phyloP scores from a whole-genome alignment of 768 basidiomycete genomes.

The Xerocomellus intermedius region DNA sequence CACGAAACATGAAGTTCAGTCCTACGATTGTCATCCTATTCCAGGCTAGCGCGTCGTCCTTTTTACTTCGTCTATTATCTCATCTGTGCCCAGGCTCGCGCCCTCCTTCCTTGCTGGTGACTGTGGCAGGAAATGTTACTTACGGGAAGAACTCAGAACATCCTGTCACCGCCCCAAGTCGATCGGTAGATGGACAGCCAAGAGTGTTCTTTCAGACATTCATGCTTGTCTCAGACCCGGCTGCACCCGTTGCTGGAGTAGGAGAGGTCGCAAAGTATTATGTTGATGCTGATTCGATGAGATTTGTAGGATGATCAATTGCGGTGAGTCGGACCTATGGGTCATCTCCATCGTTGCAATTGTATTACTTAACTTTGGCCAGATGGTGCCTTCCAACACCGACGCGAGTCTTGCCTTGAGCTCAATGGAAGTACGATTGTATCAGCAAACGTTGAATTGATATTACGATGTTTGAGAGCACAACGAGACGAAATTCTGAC shows the following conservation, averaged over 20 bases:
- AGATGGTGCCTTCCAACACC: not conserved
- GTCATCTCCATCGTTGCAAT: not conserved
- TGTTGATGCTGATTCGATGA: constrained; percentile 71
- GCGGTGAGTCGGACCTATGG: not conserved
- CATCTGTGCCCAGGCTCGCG: constrained; percentile 53
- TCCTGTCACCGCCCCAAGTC: constrained; percentile 45
- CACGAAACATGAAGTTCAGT: constrained; percentile 83
- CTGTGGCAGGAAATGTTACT: constrained; percentile 76
- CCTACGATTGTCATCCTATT: constrained; percentile 88
- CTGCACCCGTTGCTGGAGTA: constrained; percentile 57
- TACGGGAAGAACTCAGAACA: constrained; percentile 66
- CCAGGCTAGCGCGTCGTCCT: constrained; percentile 50
- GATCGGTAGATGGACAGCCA: constrained; percentile 70
- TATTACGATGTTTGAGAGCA: not conserved
- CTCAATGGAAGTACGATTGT: not conserved
- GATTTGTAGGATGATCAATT: constrained; percentile 68
- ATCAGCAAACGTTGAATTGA: not conserved
- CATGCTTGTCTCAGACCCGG: constrained; percentile 75
- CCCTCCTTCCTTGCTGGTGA: constrained; percentile 76
- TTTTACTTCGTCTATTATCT: constrained; percentile 7
- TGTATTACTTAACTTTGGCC: not conserved
- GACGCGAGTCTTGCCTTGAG: not conserved
- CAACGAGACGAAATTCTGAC: not conserved
- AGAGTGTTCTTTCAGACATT: constrained; percentile 88
- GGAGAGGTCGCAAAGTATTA: constrained; percentile 84